Conservation (phyloP, 345 rosid genomes). For the Linum tenue region DNA sequence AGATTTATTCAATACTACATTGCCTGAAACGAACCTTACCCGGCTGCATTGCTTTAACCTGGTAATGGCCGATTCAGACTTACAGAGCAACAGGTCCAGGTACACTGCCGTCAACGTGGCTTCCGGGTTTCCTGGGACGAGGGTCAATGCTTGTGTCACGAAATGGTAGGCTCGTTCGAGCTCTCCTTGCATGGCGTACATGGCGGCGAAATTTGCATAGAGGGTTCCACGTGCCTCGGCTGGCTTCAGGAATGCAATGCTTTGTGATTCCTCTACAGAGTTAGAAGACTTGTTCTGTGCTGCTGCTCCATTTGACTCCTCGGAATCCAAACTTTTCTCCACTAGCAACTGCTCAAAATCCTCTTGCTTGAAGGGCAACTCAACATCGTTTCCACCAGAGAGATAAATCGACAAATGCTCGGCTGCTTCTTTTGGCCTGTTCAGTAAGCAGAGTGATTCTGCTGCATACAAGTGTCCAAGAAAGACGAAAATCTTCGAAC, state of each 20-base stretch:
- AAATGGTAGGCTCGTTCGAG: constrained; percentile 55
- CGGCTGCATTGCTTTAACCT: constrained; percentile 66
- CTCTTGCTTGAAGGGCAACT: constrained; percentile 56
- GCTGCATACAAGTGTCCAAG: constrained; percentile 81
- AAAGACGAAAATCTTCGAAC: constrained; percentile 64
- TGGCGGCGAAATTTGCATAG: constrained; percentile 62
- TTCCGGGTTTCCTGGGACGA: constrained; percentile 53
- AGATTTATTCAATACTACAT: constrained; percentile 19
- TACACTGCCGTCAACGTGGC: constrained; percentile 74
- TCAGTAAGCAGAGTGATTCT: constrained; percentile 86
- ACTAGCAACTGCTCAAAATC: constrained; percentile 57
- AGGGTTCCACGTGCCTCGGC: constrained; percentile 84
- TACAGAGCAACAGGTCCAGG: constrained; percentile 63
- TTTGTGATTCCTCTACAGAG: constrained; percentile 19
- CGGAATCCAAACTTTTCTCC: constrained; percentile 45
- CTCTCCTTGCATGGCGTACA: constrained; percentile 67
- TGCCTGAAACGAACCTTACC: constrained; percentile 47
- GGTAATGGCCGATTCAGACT: constrained; percentile 63
- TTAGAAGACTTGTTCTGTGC: constrained; percentile 25
- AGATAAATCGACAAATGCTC: constrained; percentile 62
- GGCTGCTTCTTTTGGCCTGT: constrained; percentile 70
- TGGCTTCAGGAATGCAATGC: constrained; percentile 51
- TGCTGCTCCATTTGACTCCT: constrained; percentile 48
- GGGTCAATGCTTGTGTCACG: constrained; percentile 42
- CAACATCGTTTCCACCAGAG: constrained; percentile 47